A percentile compares a stretch with the other conserved stretches of the same genome.
These are phyloP conservation scores for Arabis alpina DNA, from an alignment of 345 rosid species.

Conservation along the genomic window DNA sequence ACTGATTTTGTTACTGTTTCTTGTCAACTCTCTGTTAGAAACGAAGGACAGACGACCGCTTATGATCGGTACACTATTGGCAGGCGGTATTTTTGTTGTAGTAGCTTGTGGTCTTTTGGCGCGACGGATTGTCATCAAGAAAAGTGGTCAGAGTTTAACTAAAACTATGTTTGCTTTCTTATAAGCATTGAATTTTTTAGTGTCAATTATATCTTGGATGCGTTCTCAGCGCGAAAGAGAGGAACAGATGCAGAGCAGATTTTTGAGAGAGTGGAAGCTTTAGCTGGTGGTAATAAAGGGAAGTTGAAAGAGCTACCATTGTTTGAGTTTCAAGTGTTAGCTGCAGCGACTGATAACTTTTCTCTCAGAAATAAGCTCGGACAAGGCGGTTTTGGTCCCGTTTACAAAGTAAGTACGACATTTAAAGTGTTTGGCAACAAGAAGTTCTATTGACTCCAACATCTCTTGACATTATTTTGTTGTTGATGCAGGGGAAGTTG, in stretches of 20 bases:
- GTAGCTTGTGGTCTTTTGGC: conserved; percentile 37
- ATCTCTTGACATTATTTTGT: background rate
- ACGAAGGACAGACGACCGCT: conserved; percentile 27
- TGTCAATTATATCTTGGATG: conserved; percentile 2
- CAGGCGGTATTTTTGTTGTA: conserved; percentile 29
- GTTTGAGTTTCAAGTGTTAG: conserved; percentile 51
- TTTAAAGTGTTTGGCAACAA: background rate
- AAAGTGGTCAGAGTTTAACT: conserved; percentile 27
- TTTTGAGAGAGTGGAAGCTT: conserved; percentile 44
- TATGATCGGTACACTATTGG: conserved; percentile 24
- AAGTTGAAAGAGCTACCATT: conserved; percentile 45
- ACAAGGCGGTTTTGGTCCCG: conserved; percentile 58
- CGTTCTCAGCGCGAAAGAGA: conserved; percentile 29
- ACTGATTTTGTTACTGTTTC: conserved; percentile 1
- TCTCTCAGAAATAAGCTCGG: conserved; percentile 49
- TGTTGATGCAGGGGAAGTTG: conserved; percentile 53
- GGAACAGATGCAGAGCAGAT: conserved; percentile 36
- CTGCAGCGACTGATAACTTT: conserved; percentile 50
- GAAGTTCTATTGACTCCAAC: too few relatives aligned
- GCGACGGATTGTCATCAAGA: conserved; percentile 23
- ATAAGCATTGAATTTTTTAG: background rate
- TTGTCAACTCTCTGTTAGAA: conserved; percentile 18
- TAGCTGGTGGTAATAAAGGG: conserved; percentile 46
- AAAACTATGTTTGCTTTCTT: conserved; percentile 25
- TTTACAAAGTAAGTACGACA: conserved; percentile 41